Evolutionary conservation across 768 basidiomycete species (phyloP).

Genomic region (Suillus subalutaceus): DNA sequence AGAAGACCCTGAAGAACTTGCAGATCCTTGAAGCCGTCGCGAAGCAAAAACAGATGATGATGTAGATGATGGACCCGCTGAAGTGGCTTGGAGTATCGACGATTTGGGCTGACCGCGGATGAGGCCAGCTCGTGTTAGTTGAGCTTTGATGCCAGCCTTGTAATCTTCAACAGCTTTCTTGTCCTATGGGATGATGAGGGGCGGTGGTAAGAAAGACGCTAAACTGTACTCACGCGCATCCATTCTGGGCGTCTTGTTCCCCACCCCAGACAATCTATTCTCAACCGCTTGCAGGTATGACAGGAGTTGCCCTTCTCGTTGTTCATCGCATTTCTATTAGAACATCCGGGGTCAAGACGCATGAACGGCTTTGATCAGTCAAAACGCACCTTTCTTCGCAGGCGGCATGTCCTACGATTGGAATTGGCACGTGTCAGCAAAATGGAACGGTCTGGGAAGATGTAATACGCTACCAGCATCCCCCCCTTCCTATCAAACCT

Average conservation of each 20-base stretch:
- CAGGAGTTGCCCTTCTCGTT: slow-evolving; percentile 81
- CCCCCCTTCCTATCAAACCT: slow-evolving; percentile 65
- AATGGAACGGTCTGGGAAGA: slow-evolving; percentile 5
- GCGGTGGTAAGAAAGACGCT: slow-evolving; percentile 11
- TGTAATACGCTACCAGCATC: slow-evolving; percentile 69
- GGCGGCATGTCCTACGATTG: slow-evolving; percentile 71
- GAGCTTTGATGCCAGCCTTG: slow-evolving; percentile 83
- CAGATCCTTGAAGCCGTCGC: slow-evolving; percentile 28
- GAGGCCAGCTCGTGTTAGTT: slow-evolving; percentile 74
- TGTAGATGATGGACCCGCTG: slow-evolving; percentile 11
- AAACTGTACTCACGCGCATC: slow-evolving; percentile 69
- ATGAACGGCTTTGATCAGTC: not conserved
- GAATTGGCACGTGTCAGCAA: slow-evolving; percentile 9
- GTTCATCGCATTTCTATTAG: slow-evolving; percentile 84
- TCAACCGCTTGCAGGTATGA: slow-evolving; percentile 77
- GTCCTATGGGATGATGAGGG: slow-evolving; percentile 52
- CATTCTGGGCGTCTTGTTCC: slow-evolving; percentile 84
- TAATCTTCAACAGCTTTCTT: slow-evolving; percentile 81
- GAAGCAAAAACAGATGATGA: slow-evolving; percentile 39
- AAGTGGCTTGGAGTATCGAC: slow-evolving; percentile 45
- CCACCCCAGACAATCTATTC: slow-evolving; percentile 85
- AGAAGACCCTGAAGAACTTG: slow-evolving; percentile 23
- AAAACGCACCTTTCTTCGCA: slow-evolving; percentile 72
- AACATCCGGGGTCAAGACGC: slow-evolving; percentile 5
- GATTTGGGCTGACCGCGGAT: slow-evolving; percentile 82